Evolutionary conservation across 1,284 basidiomycete genomes (phyloP), one percentile per base, ranked within the genome.

Genomic region (Pterulicium gracile): DNA sequence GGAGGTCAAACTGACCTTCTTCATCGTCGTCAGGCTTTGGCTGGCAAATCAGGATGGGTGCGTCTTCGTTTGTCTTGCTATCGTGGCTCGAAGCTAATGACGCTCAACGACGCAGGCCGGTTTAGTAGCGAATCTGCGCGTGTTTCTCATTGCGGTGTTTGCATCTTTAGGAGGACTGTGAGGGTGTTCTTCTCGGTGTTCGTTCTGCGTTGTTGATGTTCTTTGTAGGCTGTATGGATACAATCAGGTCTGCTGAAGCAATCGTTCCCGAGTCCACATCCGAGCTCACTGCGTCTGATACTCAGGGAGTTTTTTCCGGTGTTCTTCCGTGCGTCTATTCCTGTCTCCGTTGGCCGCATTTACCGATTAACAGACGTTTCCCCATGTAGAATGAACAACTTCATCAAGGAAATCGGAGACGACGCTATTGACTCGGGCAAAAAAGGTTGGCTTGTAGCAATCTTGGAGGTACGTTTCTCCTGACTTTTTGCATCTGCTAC

Each of bases 281-380:
- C n/a, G n/a, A n/a, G n/a, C n/a, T n/a, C n/a, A n/a, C n/a, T n/a
- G n/a, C n/a, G n/a, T n/a, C n/a, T n/a, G n/a, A n/a, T n/a, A n/a
- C n/a, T 3, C 52, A 80, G 75, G 81, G 81, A 53, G 81, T 84
- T n/a, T 83, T 84, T 61, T 83, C 80, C 20, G 75, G 80, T 47
- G 79, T 84, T 24, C 68, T 83, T 36, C 64, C 62, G 75, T 76
- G 55, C 41, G 68, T 59, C 7, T 27, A 34, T 17, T 18, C 35
- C 22, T 23, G 27, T 41, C 3, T 40, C 17, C 10, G 7, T 34
- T 46, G 23, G 24, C 24, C 47, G 45, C 41, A 12, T 41, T 19
- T 35, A 22, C 42, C 42, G 10, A 17, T 4, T 43, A n/a, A 47
- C 42, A 40, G 47, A 18, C 42, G 15, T 4, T 45, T 20, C 46